Evolutionary conservation across 2,329 filamentous ascomycete genomes (phyloP).

Genomic region (Trichoderma oligosporum): DNA sequence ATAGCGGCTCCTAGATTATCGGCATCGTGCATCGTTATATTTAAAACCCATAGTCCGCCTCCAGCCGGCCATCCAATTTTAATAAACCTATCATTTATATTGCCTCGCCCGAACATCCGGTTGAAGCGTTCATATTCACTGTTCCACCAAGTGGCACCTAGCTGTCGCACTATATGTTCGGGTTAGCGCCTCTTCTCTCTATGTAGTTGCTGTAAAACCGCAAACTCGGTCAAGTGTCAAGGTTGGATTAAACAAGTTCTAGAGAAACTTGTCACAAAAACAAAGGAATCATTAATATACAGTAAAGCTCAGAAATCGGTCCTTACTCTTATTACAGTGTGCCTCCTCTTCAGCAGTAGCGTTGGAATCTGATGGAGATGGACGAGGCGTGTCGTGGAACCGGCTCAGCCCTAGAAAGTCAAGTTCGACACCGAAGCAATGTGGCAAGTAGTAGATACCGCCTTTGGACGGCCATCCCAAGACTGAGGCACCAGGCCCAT

Average conservation of each 20-base stretch:
- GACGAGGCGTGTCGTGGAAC: neutral
- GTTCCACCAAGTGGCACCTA: neutral
- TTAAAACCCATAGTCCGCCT: constrained; percentile 5
- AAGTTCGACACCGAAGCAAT: neutral
- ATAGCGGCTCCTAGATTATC: neutral
- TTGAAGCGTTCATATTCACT: neutral
- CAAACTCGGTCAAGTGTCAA: too few relatives aligned
- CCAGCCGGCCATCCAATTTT: neutral
- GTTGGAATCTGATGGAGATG: neutral
- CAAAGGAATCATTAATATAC: too few relatives aligned
- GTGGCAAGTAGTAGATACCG: neutral
- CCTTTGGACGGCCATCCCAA: constrained; percentile 1
- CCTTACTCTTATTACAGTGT: constrained; percentile 5
- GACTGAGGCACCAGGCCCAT: neutral
- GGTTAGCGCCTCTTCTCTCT: neutral
- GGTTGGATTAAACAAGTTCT: too few relatives aligned
- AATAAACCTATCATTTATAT: neutral
- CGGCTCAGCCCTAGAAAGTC: neutral
- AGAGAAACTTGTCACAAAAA: too few relatives aligned
- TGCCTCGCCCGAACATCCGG: too few relatives aligned
- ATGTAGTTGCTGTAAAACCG: neutral
- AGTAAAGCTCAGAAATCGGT: too few relatives aligned
- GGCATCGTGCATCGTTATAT: neutral
- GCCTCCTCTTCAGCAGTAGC: neutral
- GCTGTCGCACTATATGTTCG: neutral